A percentile compares a stretch with the other conserved stretches of the same genome.
Evolutionary conservation across 768 basidiomycete species (phyloP).

Genomic region (Rubroboletus pulcherrimus): DNA sequence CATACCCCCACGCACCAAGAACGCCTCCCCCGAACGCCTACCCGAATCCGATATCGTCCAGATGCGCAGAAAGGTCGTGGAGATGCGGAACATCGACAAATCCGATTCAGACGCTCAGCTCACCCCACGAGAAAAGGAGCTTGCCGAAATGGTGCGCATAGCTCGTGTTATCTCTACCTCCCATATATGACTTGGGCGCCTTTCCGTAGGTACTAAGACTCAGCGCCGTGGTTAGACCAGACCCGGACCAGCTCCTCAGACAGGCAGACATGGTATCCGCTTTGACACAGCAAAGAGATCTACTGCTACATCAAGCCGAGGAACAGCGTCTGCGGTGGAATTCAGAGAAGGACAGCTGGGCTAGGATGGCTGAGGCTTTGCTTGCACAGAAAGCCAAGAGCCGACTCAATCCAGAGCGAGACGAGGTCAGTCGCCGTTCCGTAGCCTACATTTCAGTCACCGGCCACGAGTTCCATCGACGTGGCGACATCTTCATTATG

Average conservation of each 20-base stretch:
- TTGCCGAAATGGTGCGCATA: constrained; percentile 52
- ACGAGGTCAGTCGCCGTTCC: constrained; percentile 40
- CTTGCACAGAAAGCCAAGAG: constrained; percentile 45
- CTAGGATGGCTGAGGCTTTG: constrained; percentile 63
- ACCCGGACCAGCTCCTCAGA: constrained; percentile 44
- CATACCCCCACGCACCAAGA: constrained; percentile 18
- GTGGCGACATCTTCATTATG: not conserved
- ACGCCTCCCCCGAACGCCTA: constrained; percentile 36
- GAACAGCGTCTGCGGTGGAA: constrained; percentile 62
- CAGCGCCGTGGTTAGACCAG: constrained; percentile 39
- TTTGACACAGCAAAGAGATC: constrained; percentile 56
- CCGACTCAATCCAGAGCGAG: constrained; percentile 33
- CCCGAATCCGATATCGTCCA: constrained; percentile 44
- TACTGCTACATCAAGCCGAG: constrained; percentile 46
- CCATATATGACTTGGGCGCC: not conserved
- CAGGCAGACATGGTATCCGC: constrained; percentile 63
- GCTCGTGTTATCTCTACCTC: constrained; percentile 7
- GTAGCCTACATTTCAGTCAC: not conserved
- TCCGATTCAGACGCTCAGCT: constrained; percentile 17
- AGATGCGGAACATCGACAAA: constrained; percentile 38
- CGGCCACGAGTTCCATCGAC: not conserved
- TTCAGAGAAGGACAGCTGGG: constrained; percentile 62
- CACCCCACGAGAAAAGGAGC: constrained; percentile 45
- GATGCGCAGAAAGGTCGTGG: constrained; percentile 45
- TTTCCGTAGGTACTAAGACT: constrained; percentile 45